Evolutionary conservation across 805 yeast genomes (phyloP), one percentile per base, ranked within the genome.

Genomic region (Danielia reshetovae): DNA sequence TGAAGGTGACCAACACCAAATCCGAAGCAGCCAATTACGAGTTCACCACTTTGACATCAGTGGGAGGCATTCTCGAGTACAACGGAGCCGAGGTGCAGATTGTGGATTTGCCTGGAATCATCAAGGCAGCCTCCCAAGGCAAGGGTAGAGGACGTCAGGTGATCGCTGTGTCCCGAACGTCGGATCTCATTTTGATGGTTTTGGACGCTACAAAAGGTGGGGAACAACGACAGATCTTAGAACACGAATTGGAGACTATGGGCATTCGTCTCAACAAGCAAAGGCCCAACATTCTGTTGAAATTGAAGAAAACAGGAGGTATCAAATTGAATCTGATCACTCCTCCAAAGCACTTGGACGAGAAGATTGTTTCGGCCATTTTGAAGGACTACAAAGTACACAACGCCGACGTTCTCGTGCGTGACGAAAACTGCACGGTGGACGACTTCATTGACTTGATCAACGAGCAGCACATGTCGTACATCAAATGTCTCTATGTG

Each of bases 71-170:
- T 9, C 68, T 90, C 49, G 90, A 88, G 55, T 88, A 90, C 55
- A 87, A 88, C 55, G 97, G 97, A 24, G 96, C 97, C 0, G 96
- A 89, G 54, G 88, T 90, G 43, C 98, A 90, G 64, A 81, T 93
- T 46, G 90, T 90, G n/a, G 98, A 90, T 72, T 65, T 90, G 34
- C 98, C 98, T 1, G 98, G 98, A 59, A 90, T 90, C 49, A 90
- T 90, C 38, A 86, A 85, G 57, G 97, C 97, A 28, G 97, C 97
- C 4, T 74, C 94, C 23, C 96, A 86, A 55, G 97, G 97, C 52
- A 89, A 89, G 60, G 98, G 98, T 50, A 78, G 98, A 60, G 97
- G 97, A 38, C 75, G 96, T 51, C 97, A 93, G 59, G 97, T 93
- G 27, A 89, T 90, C 45, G 84, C 97, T 2, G 93, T 96, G 0